Percentiles rank a stretch among this genome's conserved stretches.
These are phyloP conservation scores for Fusarium proliferatum DNA, from an alignment of 2,329 filamentous ascomycete species.

Conservation along the genomic window DNA sequence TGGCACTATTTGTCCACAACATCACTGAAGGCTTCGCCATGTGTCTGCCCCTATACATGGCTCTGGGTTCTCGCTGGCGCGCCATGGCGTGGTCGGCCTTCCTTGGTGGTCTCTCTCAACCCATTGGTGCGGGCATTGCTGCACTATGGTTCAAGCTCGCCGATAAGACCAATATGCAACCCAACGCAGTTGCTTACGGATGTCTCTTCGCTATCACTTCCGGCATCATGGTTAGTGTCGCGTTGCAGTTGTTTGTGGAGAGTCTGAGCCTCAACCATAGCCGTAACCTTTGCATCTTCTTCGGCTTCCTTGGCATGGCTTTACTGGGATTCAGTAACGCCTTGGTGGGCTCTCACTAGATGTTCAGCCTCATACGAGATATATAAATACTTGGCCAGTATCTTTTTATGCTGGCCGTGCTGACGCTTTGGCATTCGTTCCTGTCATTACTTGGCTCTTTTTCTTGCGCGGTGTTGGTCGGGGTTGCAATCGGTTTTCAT, in stretches of 20 bases:
- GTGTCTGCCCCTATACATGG: conserved; percentile 91
- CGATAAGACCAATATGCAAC: conserved; percentile 59
- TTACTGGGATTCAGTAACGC: conserved; percentile 87
- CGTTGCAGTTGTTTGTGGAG: conserved; percentile 88
- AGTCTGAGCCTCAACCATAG: conserved; percentile 85
- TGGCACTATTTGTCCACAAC: conserved; percentile 97
- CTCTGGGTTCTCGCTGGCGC: conserved; percentile 80
- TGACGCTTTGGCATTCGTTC: not conserved
- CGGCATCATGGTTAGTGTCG: conserved; percentile 96
- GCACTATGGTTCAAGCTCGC: conserved; percentile 87
- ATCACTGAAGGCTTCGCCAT: conserved; percentile 97
- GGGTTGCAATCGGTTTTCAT: not conserved
- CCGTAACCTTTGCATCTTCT: conserved; percentile 79
- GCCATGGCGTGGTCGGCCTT: conserved; percentile 88
- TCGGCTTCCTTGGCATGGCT: conserved; percentile 88
- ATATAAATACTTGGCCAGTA: not conserved
- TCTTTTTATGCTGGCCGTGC: not conserved
- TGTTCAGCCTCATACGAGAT: not conserved
- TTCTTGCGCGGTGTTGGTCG: conserved; percentile 33
- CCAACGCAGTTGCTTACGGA: conserved; percentile 73
- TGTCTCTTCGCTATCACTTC: conserved; percentile 89
- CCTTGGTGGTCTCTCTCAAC: conserved; percentile 88
- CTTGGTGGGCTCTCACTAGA: conserved; percentile 71
- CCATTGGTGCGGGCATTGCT: conserved; percentile 84
- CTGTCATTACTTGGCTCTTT: not conserved